Evolutionary conservation across 768 basidiomycete genomes (phyloP), one percentile per base, ranked within the genome.

Genomic region (Russula abietina): DNA sequence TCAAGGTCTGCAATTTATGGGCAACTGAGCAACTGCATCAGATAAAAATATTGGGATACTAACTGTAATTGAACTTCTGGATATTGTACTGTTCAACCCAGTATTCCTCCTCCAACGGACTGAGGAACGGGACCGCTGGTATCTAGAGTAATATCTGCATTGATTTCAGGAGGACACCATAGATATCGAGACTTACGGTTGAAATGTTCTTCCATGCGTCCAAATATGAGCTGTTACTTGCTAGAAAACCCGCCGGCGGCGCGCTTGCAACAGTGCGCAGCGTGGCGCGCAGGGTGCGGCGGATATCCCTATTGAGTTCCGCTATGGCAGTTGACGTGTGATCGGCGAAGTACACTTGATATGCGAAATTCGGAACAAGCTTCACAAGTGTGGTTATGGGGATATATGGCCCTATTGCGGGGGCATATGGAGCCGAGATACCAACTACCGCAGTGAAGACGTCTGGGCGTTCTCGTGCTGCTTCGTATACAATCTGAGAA

Each of bases 381-480:
- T 67, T 52, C 4, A 76, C 70, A 9, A 86, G 73, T 2, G 75
- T 66, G 39, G 78, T 75, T 33, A 81, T 73, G 2, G 86, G 78
- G 5, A 79, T 57, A 63, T 81, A 86, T 1, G 75, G 72, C 14
- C 62, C 78, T 0, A 76, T 74, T 0, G 81, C 69, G 3, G 87
- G 79, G 17, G 84, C 71, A 67, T 89, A 90, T 84, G 88, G 89
- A 55, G 86, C 73, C 2, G 80, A 78, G 26, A 76, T 73, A 6
- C 85, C 86, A n/a, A 86, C 73, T 16, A 89, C 81, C 2, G 75
- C 86, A 1, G 71, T 75, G 69, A 89, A 81, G 2, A 85, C 71
- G 66, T 89, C 88, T 0, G 88, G 89, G 24, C 86, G 76, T 74
- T 80, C 77, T 17, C 88, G 80, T 1, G 84, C 86, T 11, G 85